phyloP scores from a whole-genome alignment of 2,329 filamentous ascomycete genomes.

The Alternaria brassicicola region DNA sequence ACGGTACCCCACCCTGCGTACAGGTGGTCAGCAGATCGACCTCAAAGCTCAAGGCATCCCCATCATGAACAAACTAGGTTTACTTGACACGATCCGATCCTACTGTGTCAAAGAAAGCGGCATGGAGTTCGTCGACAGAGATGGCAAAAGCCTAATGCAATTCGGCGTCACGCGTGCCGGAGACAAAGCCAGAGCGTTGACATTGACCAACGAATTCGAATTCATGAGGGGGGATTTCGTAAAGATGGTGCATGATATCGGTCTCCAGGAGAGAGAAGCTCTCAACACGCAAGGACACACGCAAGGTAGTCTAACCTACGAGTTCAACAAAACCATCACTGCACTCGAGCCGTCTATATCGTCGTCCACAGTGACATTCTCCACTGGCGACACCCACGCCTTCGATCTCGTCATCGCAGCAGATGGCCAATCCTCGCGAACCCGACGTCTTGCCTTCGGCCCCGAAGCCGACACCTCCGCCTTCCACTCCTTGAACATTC shows the following conservation, averaged over 20 bases:
- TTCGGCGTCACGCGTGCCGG: constrained; percentile 48
- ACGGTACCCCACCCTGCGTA: constrained; percentile 51
- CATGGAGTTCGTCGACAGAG: constrained; percentile 42
- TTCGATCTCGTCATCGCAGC: constrained; percentile 38
- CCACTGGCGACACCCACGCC: constrained; percentile 11
- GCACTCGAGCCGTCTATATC: too few relatives aligned
- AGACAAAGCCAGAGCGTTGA: constrained; percentile 35
- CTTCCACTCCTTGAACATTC: constrained; percentile 22
- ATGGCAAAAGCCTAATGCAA: constrained; percentile 20
- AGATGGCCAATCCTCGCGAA: constrained; percentile 34
- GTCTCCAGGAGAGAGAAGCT: constrained; percentile 19
- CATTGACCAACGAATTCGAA: constrained; percentile 37
- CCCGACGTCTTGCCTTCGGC: constrained; percentile 30
- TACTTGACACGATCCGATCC: constrained; percentile 44
- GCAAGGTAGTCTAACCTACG: constrained; percentile 16
- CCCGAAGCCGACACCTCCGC: constrained; percentile 17
- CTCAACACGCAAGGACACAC: constrained; percentile 15
- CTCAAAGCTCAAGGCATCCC: constrained; percentile 52
- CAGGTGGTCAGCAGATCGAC: constrained; percentile 55
- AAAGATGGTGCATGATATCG: constrained; percentile 36
- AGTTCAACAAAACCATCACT: constrained; percentile 21
- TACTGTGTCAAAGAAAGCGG: constrained; percentile 49
- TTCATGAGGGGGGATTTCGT: constrained; percentile 44
- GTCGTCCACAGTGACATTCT: constrained; percentile 31
- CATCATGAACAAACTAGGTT: constrained; percentile 50